These are phyloP conservation scores for Breviolum minutum DNA, from an alignment of 73 alveolate genomes.

Conservation along the genomic window DNA sequence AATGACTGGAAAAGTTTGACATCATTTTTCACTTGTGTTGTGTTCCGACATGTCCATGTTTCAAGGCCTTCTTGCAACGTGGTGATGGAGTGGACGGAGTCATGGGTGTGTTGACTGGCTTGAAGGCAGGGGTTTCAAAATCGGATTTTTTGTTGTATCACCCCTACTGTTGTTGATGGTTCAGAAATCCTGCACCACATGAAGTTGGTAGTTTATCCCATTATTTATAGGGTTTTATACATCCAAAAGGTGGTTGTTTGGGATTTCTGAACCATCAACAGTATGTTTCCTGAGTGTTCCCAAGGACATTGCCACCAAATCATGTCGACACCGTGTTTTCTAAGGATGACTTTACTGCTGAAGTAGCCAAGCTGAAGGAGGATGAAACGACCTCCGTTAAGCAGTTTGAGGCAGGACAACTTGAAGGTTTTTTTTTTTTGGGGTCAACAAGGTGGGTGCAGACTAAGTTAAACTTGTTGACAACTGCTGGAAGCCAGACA, in stretches of 20 bases:
- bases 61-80: constrained; percentile 71
- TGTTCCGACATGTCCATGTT: neutral
- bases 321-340: neutral
- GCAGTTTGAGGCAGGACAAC: constrained; percentile 31
- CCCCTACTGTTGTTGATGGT: no score
- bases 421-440: neutral
- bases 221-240: no score
- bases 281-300: neutral
- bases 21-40: neutral
- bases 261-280: no score
- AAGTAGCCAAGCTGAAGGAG: constrained; percentile 42
- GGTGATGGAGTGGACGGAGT: constrained; percentile 88
- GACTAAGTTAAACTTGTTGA: neutral
- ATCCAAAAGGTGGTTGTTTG: no score
- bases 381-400: constrained; percentile 62
- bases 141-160: no score
- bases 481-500: neutral
- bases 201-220: no score
- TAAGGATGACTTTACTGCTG: constrained; percentile 63
- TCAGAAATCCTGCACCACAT: no score
- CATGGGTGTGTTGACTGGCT: constrained; percentile 60
- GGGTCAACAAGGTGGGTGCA: neutral
- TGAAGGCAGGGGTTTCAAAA: constrained; percentile 35
- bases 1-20: neutral
- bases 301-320: neutral